phyloP scores from a whole-genome alignment of 176 grass and related monocot species.

The Thalia dealbata region DNA sequence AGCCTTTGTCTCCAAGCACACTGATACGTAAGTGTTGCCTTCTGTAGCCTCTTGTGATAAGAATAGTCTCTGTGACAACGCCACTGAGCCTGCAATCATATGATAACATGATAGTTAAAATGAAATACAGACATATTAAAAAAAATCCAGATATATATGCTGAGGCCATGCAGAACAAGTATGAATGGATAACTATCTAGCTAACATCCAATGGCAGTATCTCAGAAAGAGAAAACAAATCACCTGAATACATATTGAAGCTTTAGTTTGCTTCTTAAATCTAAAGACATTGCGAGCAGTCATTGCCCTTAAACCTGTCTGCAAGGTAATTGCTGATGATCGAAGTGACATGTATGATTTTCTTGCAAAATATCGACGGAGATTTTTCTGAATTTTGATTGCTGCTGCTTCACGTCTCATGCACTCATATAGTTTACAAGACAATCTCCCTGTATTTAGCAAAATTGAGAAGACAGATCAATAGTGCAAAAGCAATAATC shows the following conservation, averaged over 20 bases:
- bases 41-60: slow-evolving; percentile 48
- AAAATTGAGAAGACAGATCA: neutral
- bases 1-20: slow-evolving; percentile 75
- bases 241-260: slow-evolving; percentile 72
- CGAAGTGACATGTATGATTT: slow-evolving; percentile 49
- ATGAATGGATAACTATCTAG: neutral
- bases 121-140: neutral
- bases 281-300: slow-evolving; percentile 51
- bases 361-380: slow-evolving; percentile 51
- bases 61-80: slow-evolving; percentile 49
- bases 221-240: slow-evolving; percentile 6
- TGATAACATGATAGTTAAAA: neutral
- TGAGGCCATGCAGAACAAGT: neutral
- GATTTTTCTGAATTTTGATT: slow-evolving; percentile 77
- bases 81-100: slow-evolving; percentile 48
- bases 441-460: slow-evolving; percentile 55
- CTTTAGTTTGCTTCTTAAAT: slow-evolving; percentile 67
- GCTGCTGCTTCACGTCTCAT: slow-evolving; percentile 73
- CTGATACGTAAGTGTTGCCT: slow-evolving; percentile 61
- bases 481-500: neutral
- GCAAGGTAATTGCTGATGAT: slow-evolving; percentile 53
- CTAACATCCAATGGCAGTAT: neutral
- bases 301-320: slow-evolving; percentile 64
- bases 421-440: slow-evolving; percentile 46
- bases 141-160: slow-evolving; percentile 14